phyloP scores from a whole-genome alignment of 257 asterid species.

The Penstemon eatonii region DNA sequence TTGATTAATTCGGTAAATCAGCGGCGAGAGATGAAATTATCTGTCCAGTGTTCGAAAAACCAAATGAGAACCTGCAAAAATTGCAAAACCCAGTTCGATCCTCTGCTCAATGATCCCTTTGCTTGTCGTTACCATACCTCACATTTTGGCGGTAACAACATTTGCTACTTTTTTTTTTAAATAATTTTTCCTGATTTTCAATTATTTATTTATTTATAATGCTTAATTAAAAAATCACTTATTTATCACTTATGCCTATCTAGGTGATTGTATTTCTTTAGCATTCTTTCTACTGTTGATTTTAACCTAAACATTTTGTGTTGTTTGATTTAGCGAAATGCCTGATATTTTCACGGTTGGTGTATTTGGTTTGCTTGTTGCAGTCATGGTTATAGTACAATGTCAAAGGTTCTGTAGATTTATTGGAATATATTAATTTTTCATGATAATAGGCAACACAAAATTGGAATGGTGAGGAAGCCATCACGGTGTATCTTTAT shows the following conservation, averaged over 20 bases:
- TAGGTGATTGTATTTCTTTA: background rate
- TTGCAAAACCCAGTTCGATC: constrained; percentile 88
- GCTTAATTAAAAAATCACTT: background rate
- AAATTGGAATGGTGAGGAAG: background rate
- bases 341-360: background rate
- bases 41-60: constrained; percentile 53
- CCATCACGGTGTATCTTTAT: no score
- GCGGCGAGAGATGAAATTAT: constrained; percentile 32
- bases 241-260: background rate
- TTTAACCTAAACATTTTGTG: background rate
- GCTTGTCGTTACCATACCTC: constrained; percentile 89
- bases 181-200: background rate
- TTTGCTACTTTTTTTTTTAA: background rate
- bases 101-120: constrained; percentile 73
- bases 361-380: background rate
- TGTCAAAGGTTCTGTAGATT: no score
- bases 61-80: constrained; percentile 71
- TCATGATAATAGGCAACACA: background rate
- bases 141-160: constrained; percentile 81
- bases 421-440: no score
- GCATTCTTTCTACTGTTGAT: background rate
- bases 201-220: background rate
- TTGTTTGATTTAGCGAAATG: background rate
- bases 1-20: constrained; percentile 28
- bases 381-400: background rate